A percentile compares a stretch with the other conserved stretches of the same genome.
Conservation (phyloP, 169 alveolate species). For the Ichthyophthirius multifiliis region DNA sequence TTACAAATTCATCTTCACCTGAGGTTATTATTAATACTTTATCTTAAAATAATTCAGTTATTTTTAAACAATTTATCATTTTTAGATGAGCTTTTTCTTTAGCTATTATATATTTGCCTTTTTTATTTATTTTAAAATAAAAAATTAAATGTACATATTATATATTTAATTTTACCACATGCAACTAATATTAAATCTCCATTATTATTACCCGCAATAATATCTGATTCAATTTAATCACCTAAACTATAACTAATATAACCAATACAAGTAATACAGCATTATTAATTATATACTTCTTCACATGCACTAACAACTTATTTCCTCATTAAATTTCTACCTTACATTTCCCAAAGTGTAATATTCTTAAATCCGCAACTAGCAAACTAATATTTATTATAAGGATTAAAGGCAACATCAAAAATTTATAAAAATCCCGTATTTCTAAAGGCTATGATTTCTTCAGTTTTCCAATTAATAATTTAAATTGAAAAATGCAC, state of each 20-base stretch:
- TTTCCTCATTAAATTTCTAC: conserved; percentile 48
- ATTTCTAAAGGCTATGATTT: conserved; percentile 65
- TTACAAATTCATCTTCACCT: conserved; percentile 82
- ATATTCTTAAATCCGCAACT: conserved; percentile 74
- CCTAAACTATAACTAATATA: conserved; percentile 49
- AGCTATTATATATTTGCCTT: conserved; percentile 11
- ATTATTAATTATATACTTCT: conserved; percentile 16
- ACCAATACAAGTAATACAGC: conserved; percentile 28
- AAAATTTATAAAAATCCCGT: conserved; percentile 71
- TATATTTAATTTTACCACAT: conserved; percentile 42
- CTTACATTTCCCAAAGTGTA: conserved; percentile 70
- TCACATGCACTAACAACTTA: conserved; percentile 21
- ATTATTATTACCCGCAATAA: conserved; percentile 66
- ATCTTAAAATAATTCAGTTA: conserved; percentile 40
- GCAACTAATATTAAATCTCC: conserved; percentile 74
- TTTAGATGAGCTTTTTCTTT: conserved; percentile 68
- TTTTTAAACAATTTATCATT: conserved; percentile 70
- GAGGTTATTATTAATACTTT: conserved; percentile 58
- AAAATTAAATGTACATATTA: background rate
- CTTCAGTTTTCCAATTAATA: conserved; percentile 57
- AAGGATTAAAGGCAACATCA: conserved; percentile 63
- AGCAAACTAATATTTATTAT: conserved; percentile 58
- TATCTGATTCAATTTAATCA: conserved; percentile 68
- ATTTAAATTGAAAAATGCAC: conserved; percentile 64
- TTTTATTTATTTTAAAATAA: conserved; percentile 30